Conservation (phyloP, 2,329 filamentous ascomycete genomes). For the Gliomastix tumulicola region DNA sequence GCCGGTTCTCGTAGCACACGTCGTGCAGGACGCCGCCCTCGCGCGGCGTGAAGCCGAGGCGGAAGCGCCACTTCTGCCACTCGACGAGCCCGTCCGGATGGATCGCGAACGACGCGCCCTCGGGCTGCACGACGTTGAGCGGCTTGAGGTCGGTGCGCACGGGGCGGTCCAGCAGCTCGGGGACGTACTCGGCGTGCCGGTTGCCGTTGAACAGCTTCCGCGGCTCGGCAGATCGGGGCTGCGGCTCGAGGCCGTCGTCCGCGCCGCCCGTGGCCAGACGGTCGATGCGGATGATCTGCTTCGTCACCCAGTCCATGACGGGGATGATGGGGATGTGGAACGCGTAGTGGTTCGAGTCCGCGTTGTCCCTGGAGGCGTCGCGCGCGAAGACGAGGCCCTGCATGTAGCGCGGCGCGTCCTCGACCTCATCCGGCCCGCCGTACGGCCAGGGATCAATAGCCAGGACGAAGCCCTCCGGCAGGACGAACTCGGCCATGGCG, state of each 20-base stretch:
- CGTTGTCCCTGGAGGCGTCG: slow-evolving; percentile 31
- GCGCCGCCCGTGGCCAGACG: slow-evolving; percentile 41
- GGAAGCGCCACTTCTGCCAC: slow-evolving; percentile 65
- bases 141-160: slow-evolving; percentile 54
- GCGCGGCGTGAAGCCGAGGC: slow-evolving; percentile 61
- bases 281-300: slow-evolving; percentile 49
- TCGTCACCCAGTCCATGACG: slow-evolving; percentile 50
- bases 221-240: slow-evolving; percentile 24
- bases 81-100: slow-evolving; percentile 37
- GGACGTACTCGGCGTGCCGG: slow-evolving; percentile 36
- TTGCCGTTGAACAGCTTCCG: slow-evolving; percentile 37
- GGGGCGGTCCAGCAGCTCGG: slow-evolving; percentile 40
- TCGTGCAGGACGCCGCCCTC: slow-evolving; percentile 68
- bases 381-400: slow-evolving; percentile 43
- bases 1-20: slow-evolving; percentile 57
- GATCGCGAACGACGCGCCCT: slow-evolving; percentile 60
- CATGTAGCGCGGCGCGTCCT: slow-evolving; percentile 34
- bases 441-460: slow-evolving; percentile 63
- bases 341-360: slow-evolving; percentile 55
- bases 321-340: slow-evolving; percentile 54
- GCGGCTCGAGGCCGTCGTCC: slow-evolving; percentile 34
- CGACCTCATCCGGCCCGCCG: slow-evolving; percentile 32
- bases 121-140: slow-evolving; percentile 63
- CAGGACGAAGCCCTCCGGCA: slow-evolving; percentile 35
- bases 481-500: slow-evolving; percentile 35